These are phyloP conservation scores for Pythium guiyangense DNA, from an alignment of 352 stramenopile genomes.

Conservation along the genomic window DNA sequence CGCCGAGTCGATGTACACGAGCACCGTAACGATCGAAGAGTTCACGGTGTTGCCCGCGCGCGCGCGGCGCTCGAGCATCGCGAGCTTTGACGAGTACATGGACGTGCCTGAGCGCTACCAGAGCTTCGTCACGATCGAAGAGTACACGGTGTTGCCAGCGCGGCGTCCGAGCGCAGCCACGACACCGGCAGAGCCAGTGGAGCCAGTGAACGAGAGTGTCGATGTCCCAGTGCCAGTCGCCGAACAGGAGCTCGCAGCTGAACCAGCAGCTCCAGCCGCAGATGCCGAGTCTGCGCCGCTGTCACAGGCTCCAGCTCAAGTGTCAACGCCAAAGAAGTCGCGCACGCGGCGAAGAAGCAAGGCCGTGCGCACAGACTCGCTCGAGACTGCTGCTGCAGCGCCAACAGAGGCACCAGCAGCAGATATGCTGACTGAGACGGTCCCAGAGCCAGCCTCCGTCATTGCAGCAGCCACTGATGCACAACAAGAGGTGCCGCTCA, in stretches of 20 bases:
- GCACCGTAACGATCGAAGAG: slow-evolving; percentile 11
- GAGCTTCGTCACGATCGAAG: slow-evolving; percentile 4
- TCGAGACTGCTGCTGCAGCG: not conserved
- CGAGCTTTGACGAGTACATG: not conserved
- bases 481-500: not conserved
- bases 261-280: not conserved
- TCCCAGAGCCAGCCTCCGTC: not conserved
- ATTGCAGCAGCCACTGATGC: too few species aligned
- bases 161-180: not conserved
- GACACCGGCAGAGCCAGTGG: not conserved
- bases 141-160: slow-evolving; percentile 2
- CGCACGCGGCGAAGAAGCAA: not conserved
- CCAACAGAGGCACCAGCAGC: not conserved
- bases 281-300: not conserved
- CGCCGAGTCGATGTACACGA: slow-evolving; percentile 7
- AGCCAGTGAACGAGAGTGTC: not conserved
- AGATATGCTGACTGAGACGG: not conserved
- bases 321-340: not conserved
- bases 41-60: slow-evolving; percentile 4
- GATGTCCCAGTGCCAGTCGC: not conserved
- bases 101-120: not conserved
- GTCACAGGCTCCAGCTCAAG: too few species aligned
- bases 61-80: not conserved
- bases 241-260: not conserved
- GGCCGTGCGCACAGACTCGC: not conserved